Evolutionary conservation across 2,329 filamentous ascomycete species (phyloP).

Genomic region (Fusarium nematophilum): DNA sequence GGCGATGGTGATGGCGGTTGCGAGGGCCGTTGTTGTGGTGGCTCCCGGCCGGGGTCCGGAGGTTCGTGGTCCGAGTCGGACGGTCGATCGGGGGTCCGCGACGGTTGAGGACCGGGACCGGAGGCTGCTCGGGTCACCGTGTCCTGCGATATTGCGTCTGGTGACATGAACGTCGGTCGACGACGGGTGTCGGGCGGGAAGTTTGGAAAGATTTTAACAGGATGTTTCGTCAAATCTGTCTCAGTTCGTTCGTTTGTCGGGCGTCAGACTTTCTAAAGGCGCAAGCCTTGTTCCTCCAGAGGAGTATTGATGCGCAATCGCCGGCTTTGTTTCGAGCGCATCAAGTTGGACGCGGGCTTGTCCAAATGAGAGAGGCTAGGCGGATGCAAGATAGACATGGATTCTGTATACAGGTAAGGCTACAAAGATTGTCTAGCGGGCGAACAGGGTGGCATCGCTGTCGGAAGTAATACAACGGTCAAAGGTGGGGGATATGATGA

Average conservation of each 20-base stretch:
- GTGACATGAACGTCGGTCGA: slow-evolving; percentile 37
- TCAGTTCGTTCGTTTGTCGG: slow-evolving; percentile 9
- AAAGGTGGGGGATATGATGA: slow-evolving; percentile 17
- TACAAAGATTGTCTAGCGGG: slow-evolving; percentile 19
- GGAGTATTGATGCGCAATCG: slow-evolving; percentile 20
- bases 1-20: slow-evolving; percentile 1
- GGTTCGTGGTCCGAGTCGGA: slow-evolving; percentile 18
- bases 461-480: not conserved
- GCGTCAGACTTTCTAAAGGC: slow-evolving; percentile 40
- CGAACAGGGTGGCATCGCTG: slow-evolving; percentile 19
- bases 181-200: not conserved
- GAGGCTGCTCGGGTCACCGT: slow-evolving; percentile 24
- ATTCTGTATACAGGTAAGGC: slow-evolving; percentile 29
- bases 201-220: slow-evolving; percentile 2
- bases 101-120: slow-evolving; percentile 21
- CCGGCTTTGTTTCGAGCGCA: slow-evolving; percentile 36
- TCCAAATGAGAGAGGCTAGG: slow-evolving; percentile 30
- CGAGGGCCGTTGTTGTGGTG: slow-evolving; percentile 3
- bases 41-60: slow-evolving; percentile 10
- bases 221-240: slow-evolving; percentile 4
- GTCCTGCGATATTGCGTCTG: slow-evolving; percentile 27
- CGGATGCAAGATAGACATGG: slow-evolving; percentile 35
- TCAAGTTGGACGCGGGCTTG: slow-evolving; percentile 22
- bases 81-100: slow-evolving; percentile 7
- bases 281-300: slow-evolving; percentile 27